These are phyloP conservation scores for Geosmithia putterillii DNA, from an alignment of 2,329 filamentous ascomycete genomes.

Conservation along the genomic window DNA sequence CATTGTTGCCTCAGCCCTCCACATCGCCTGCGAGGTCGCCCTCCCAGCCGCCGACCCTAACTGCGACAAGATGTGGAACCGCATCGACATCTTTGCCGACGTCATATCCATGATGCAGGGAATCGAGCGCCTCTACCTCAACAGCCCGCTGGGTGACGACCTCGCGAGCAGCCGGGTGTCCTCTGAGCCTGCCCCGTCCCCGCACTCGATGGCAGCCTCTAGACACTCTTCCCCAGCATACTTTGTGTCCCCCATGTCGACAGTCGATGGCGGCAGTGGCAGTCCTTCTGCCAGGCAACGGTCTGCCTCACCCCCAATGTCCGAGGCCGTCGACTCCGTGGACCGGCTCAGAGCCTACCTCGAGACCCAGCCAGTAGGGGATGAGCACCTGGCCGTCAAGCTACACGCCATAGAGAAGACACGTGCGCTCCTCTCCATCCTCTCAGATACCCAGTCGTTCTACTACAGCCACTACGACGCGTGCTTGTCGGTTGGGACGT, in stretches of 20 bases:
- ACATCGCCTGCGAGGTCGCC: constrained; percentile 4
- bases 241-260: no score
- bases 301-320: constrained; percentile 2
- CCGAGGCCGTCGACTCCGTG: constrained; percentile 1
- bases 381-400: no score
- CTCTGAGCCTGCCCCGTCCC: background rate
- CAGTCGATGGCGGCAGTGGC: no score
- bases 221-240: background rate
- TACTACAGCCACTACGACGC: constrained; percentile 1
- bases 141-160: background rate
- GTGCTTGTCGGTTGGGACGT: constrained; percentile 4
- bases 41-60: constrained; percentile 4
- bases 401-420: no score
- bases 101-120: constrained; percentile 5
- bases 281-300: background rate
- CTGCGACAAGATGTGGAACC: constrained; percentile 1
- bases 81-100: constrained; percentile 5
- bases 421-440: no score
- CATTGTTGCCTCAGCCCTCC: constrained; percentile 1
- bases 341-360: background rate
- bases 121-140: background rate
- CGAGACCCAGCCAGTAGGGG: no score
- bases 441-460: no score
- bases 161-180: no score
- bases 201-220: no score